A percentile compares a stretch with the other conserved stretches of the same genome.
phyloP scores from a whole-genome alignment of 331 rosid genomes.

The Quercus tomentella region DNA sequence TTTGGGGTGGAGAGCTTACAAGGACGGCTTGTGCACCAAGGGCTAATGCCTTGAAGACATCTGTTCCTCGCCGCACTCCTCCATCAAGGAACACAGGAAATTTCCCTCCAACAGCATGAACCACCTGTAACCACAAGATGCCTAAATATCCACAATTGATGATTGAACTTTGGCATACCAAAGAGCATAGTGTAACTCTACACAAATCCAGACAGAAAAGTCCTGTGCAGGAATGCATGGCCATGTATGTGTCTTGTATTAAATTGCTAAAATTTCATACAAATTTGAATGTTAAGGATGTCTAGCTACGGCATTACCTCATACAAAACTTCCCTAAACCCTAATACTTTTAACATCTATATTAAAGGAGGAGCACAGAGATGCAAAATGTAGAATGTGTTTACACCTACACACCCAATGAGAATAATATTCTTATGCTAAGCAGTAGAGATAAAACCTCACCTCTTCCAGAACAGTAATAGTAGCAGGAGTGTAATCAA shows the following conservation, averaged over 20 bases:
- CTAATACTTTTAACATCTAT: no score
- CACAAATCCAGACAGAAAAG: background rate
- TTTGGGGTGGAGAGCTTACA: conserved; percentile 23
- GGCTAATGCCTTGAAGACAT: conserved; percentile 67
- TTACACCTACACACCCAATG: background rate
- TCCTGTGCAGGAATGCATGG: background rate
- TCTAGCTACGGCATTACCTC: background rate
- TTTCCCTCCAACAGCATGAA: conserved; percentile 50
- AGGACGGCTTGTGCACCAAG: conserved; percentile 69
- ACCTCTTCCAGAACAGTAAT: conserved; percentile 69
- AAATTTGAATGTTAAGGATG: background rate
- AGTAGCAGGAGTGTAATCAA: conserved; percentile 56
- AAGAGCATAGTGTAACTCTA: background rate
- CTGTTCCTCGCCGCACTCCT: conserved; percentile 67
- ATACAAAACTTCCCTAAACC: background rate
- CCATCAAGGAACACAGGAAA: conserved; percentile 58
- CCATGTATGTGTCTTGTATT: background rate
- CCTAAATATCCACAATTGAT: background rate
- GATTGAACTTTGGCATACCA: background rate
- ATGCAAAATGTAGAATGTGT: background rate
- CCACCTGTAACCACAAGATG: conserved; percentile 39
- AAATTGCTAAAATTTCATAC: background rate
- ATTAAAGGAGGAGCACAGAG: background rate
- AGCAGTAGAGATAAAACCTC: background rate
- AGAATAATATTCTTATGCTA: background rate